Percentiles rank a stretch among this genome's conserved stretches.
Conservation (phyloP, 805 yeast species). For the Ogataea paradorogensis region DNA sequence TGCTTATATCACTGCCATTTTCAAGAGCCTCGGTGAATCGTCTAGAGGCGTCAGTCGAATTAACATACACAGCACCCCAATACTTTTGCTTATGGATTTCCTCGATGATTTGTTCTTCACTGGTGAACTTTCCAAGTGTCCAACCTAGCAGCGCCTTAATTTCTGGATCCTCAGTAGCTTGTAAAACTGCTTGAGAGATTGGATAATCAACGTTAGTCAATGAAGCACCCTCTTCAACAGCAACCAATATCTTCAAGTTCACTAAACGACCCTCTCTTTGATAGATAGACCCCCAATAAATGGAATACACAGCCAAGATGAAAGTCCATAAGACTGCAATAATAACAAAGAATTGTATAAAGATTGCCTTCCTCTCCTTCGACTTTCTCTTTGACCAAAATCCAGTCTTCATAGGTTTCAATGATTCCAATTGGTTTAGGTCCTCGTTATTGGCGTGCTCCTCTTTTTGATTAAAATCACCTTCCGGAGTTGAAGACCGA, state of each 20-base stretch:
- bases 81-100: constrained; percentile 52
- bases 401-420: constrained; percentile 3
- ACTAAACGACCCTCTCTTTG: constrained; percentile 29
- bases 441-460: constrained; percentile 2
- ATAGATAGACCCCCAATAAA: constrained; percentile 50
- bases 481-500: constrained; percentile 8
- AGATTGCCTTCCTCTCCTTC: constrained; percentile 11
- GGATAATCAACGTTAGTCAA: constrained; percentile 27
- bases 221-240: constrained; percentile 32
- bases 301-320: constrained; percentile 40
- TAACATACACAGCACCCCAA: constrained; percentile 63
- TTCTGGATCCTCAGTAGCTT: constrained; percentile 14
- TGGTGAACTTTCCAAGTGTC: constrained; percentile 31
- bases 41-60: constrained; percentile 42
- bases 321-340: constrained; percentile 33
- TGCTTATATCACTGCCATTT: constrained; percentile 30
- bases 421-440: constrained; percentile 1
- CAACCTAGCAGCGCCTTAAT: constrained; percentile 34
- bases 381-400: constrained; percentile 20
- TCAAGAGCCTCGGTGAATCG: constrained; percentile 39
- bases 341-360: constrained; percentile 15
- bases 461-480: constrained; percentile 2
- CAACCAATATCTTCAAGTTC: constrained; percentile 39
- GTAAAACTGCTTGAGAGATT: constrained; percentile 31
- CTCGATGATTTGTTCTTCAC: constrained; percentile 38